phyloP scores from a whole-genome alignment of 2,329 filamentous ascomycete genomes.

The Scytalidium sp. region DNA sequence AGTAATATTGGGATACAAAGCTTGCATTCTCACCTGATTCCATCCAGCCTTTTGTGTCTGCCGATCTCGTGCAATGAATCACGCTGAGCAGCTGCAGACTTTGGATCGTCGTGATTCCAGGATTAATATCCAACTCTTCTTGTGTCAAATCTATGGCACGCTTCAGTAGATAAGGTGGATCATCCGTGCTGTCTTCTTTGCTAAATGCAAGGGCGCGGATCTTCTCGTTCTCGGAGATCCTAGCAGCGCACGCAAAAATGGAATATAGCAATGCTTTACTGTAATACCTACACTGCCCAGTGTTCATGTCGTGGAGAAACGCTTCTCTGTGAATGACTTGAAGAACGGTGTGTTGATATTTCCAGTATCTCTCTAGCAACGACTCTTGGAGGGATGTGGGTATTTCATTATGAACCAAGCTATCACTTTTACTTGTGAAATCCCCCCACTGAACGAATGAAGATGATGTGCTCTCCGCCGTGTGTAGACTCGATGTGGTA shows the following conservation, averaged over 20 bases:
- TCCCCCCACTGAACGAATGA: not conserved
- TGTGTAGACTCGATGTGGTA: not conserved
- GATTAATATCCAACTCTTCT: not conserved
- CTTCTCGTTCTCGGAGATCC: not conserved
- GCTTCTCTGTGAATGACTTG: not conserved
- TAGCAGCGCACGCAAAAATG: not conserved
- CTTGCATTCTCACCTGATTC: not conserved
- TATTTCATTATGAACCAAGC: not conserved
- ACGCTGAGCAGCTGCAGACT: not conserved
- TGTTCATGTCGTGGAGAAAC: not conserved
- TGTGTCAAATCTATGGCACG: not conserved
- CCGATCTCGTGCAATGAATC: not conserved
- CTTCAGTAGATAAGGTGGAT: not conserved
- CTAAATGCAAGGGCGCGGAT: not conserved
- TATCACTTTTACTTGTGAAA: too few relatives aligned
- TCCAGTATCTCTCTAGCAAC: not conserved
- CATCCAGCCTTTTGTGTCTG: slow-evolving; percentile 1
- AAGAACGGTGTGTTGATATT: not conserved
- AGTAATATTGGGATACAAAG: too few relatives aligned
- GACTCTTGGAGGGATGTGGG: not conserved
- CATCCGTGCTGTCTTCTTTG: not conserved
- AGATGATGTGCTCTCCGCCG: not conserved
- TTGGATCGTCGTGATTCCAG: not conserved
- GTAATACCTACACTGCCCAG: not conserved
- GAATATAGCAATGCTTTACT: slow-evolving; percentile 1